Evolutionary conservation across 495 filamentous ascomycete genomes (phyloP).

Genomic region (Daldinia concentrica): DNA sequence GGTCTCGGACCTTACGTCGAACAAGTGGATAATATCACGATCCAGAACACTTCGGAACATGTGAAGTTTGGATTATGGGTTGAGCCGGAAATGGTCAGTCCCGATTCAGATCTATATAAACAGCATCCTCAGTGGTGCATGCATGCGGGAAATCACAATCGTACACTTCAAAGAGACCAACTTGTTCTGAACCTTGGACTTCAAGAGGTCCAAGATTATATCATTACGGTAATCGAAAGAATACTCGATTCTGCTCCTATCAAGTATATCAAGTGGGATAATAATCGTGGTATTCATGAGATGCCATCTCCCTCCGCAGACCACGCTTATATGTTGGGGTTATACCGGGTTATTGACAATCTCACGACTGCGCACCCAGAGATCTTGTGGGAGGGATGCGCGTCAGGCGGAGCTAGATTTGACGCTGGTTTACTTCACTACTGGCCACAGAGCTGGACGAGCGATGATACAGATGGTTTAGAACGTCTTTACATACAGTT

Average conservation of each 20-base stretch:
- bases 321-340: constrained; percentile 63
- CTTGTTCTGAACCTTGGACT: constrained; percentile 63
- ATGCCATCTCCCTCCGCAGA: constrained; percentile 56
- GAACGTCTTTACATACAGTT: constrained; percentile 64
- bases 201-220: constrained; percentile 63
- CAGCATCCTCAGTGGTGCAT: constrained; percentile 65
- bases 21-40: constrained; percentile 54
- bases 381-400: constrained; percentile 67
- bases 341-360: constrained; percentile 63
- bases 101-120: constrained; percentile 61
- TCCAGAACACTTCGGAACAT: constrained; percentile 52
- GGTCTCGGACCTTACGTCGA: constrained; percentile 57
- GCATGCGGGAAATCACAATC: constrained; percentile 60
- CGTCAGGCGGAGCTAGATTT: constrained; percentile 64
- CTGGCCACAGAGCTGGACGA: constrained; percentile 68
- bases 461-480: constrained; percentile 64
- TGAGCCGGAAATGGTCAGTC: constrained; percentile 69
- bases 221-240: constrained; percentile 58
- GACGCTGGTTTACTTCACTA: constrained; percentile 65
- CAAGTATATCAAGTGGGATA: constrained; percentile 67
- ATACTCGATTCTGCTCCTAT: constrained; percentile 61
- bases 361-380: constrained; percentile 62
- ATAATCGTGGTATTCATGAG: constrained; percentile 65
- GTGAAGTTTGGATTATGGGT: constrained; percentile 66
- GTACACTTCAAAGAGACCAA: constrained; percentile 60